Evolutionary conservation across 2,329 filamentous ascomycete species (phyloP), one percentile per base, ranked within the genome.

Genomic region (Aureobasidium sp.): DNA sequence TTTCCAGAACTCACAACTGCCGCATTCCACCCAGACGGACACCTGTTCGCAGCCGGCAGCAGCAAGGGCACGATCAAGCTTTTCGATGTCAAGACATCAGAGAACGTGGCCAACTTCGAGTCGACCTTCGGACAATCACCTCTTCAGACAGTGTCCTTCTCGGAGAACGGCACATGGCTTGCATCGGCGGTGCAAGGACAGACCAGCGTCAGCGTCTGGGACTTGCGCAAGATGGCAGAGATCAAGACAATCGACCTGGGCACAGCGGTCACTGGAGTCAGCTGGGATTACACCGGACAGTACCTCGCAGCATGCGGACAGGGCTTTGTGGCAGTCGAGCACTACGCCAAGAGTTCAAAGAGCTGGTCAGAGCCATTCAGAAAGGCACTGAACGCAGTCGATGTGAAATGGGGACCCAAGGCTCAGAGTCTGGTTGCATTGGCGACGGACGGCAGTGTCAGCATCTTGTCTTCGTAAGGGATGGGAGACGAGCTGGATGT

Each of bases 131-230:
- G 86, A 0, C 20, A 67, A 55, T 25, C 56, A 14, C 86, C 91
- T 0, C 82, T 97, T 3, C 85, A 89, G 68, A 84, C 86, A 12
- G 78, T 99, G 44, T 82, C 84, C 63, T 99, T 99, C 76, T 97
- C 92, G 0, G 94, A 99, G 75, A 99, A 99, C 69, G 94, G 94
- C 27, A 96, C 90, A 69, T 97, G 92, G 90, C 87, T 99, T 66
- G 93, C 93, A 1, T 89, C 91, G 5, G 87, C 87, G 8, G 86
- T 88, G 63, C 87, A 91, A 74, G 87, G 86, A 34, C 89, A 91
- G 66, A 89, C 86, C 25, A 87, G 82, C 27, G 87, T 96, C 41
- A 89, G 89, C 11, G 85, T 97, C 61, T 97, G 95, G 80, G 93
- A 97, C 74, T 81, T 99, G 64, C 87, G 94, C 68, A 97, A 96